phyloP scores from a whole-genome alignment of 2,329 filamentous ascomycete species.

The Claviceps cyperi region DNA sequence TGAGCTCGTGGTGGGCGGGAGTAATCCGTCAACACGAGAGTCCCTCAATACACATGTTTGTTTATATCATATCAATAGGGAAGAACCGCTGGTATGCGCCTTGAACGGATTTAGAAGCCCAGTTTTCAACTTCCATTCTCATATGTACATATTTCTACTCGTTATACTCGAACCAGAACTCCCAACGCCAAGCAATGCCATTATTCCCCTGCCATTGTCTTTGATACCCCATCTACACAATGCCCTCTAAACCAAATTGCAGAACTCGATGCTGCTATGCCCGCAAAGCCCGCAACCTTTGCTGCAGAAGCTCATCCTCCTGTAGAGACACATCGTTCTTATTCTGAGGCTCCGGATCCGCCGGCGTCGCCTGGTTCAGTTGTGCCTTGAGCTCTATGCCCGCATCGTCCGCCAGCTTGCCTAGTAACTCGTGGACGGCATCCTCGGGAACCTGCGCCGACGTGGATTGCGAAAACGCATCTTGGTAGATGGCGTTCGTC shows the following conservation, averaged over 20 bases:
- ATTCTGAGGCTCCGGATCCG: conserved; percentile 39
- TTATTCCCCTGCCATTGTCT: background rate
- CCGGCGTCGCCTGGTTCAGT: conserved; percentile 43
- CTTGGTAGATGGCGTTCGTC: conserved; percentile 66
- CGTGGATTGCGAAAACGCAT: conserved; percentile 67
- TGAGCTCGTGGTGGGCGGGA: background rate
- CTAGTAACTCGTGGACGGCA: conserved; percentile 73
- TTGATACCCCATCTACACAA: background rate
- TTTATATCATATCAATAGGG: no score
- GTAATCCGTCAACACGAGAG: background rate
- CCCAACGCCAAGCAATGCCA: conserved; percentile 8
- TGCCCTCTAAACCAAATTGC: background rate
- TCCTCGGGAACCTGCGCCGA: conserved; percentile 61
- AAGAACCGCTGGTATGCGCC: no score
- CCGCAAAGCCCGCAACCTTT: conserved; percentile 40
- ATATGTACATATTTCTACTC: background rate
- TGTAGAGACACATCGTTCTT: conserved; percentile 57
- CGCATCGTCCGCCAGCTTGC: conserved; percentile 75
- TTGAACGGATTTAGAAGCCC: no score
- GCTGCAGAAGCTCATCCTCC: conserved; percentile 61
- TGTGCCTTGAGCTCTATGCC: conserved; percentile 71
- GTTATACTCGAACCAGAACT: background rate
- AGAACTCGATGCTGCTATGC: conserved; percentile 21
- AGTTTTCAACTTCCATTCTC: no score
- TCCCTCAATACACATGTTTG: no score